Evolutionary conservation across 345 rosid species (phyloP), one percentile per base, ranked within the genome.

Genomic region (Noccaea bulbosa): DNA sequence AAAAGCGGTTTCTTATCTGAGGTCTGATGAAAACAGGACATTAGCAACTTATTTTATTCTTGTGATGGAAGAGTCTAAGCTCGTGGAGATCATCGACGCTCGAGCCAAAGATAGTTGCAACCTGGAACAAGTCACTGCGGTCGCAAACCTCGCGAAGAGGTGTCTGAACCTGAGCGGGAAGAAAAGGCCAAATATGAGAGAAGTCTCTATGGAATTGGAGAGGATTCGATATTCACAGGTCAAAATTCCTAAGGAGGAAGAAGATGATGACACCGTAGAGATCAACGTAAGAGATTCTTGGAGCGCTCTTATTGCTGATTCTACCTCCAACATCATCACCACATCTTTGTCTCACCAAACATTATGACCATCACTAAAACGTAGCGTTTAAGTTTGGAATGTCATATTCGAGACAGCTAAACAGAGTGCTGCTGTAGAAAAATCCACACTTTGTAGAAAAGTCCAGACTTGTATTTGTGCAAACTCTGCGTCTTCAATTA

Each of bases 151-250:
- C 0, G 85, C 76, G 0, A 46, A 12, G 44, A 76, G 41, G 7
- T 82, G 85, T 40, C 72, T 85, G 5, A 32, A 5, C 56, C 8
- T 73, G 6, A 72, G 71, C 34, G 82, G 85, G 2, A 74, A 22
- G 20, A 66, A 78, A 3, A 48, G 80, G 11, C 86, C 88, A 15
- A 30, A 74, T 32, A 84, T 79, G 88, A 82, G 52, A 38, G 63
- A 82, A 44, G 85, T 77, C 3, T 56, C 63, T 1, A n/a, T 32
- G 10, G 81, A 78, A 40, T 55, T 85, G 0, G 81, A 70, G 54
- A 72, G 27, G 32, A 59, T 74, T 8, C 39, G 62, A 10, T 32
- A 11, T 66, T 48, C 67, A 58, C 39, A 20, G 22, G 22, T 20
- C 46, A 11, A 8, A 59, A 11, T 33, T 16, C 8, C 43, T 15